Base-by-base conservation (phyloP, 2,329 filamentous ascomycete genomes). In the Aspergillus thermomutatus region DNA sequence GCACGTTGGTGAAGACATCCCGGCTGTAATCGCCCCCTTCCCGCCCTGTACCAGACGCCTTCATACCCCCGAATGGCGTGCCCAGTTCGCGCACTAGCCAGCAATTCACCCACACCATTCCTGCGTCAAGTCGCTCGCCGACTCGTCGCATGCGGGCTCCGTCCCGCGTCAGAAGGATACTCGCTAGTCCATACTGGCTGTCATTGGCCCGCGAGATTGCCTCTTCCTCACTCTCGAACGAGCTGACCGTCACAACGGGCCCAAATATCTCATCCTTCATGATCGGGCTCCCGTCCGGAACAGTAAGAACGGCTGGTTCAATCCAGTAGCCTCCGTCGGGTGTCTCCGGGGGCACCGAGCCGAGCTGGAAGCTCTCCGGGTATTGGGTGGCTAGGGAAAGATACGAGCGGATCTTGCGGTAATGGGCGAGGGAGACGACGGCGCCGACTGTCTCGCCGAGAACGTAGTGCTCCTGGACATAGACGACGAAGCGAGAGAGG, bases 151-250 rank as follows among this genome's bases (percentile, higher is more conserved):
- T 75, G 1, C 83, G 77, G 64, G 85, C 81, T 9, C 83, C 73
- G 62, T 85, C 82, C 73, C 84, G 83, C 4, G 83, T 85, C 69
- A 85, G 84, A 61, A 80, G 80, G 57, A 85, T 84, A 48, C 79
- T 81, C 2, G 83, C 81, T 41, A 86, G 75, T 5, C 84, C 84
- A 80, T 86, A 85, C 56, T 77, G 79, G 45, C 80, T 83, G 46
- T 80, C 75, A 53, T 83, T 83, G 2, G 80, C 80, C 10, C 69
- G 68, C 58, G 71, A 66, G 4, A 82, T 77, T 1, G 66, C 80
- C 61, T 83, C 79, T 2, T 80, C 77, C 59, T 83, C 81, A 0
- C 72, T 80, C 4, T 81, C 78, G 53, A 83, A 83, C 52, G 77
- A 71, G 59, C 79, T 80, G 51, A 83, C 71, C 1, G 79, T 79